A percentile compares a stretch with the other conserved stretches of the same genome.
phyloP scores from a whole-genome alignment of 768 basidiomycete genomes.

The Kwoniella shandongensis region DNA sequence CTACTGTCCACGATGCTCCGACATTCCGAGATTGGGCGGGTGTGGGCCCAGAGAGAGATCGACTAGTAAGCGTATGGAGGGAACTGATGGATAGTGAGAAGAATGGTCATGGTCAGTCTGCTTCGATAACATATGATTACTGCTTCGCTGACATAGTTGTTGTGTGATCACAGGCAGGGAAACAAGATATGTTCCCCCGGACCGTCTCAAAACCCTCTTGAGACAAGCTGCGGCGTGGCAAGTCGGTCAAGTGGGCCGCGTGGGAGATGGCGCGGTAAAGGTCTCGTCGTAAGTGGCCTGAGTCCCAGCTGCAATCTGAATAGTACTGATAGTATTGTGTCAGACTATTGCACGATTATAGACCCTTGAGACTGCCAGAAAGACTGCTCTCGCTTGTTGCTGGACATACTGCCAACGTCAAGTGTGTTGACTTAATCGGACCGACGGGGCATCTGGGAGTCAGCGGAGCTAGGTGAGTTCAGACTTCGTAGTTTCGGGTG shows the following conservation, averaged over 20 bases:
- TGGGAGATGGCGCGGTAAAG: conserved; percentile 11
- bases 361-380: conserved; percentile 36
- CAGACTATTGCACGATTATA: conserved; percentile 48
- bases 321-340: conserved; percentile 3
- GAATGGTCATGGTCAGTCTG: conserved; percentile 18
- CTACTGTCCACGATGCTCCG: conserved; percentile 49
- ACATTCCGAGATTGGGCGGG: conserved; percentile 50
- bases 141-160: background rate
- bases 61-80: conserved; percentile 42
- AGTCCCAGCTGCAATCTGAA: too few species aligned
- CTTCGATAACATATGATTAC: background rate
- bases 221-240: conserved; percentile 51
- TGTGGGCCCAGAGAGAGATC: conserved; percentile 43
- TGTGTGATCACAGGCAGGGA: background rate
- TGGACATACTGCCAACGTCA: conserved; percentile 46
- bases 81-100: conserved; percentile 33
- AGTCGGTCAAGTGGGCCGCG: conserved; percentile 20
- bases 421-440: conserved; percentile 41
- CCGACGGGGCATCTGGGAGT: conserved; percentile 26
- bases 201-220: conserved; percentile 36
- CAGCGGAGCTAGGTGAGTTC: conserved; percentile 46
- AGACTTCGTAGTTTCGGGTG: background rate
- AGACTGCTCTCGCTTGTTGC: conserved; percentile 20
- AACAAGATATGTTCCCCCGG: conserved; percentile 23
- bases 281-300: conserved; percentile 35